Conservation (phyloP, 768 basidiomycete species). For the Favolaschia claudopus region DNA sequence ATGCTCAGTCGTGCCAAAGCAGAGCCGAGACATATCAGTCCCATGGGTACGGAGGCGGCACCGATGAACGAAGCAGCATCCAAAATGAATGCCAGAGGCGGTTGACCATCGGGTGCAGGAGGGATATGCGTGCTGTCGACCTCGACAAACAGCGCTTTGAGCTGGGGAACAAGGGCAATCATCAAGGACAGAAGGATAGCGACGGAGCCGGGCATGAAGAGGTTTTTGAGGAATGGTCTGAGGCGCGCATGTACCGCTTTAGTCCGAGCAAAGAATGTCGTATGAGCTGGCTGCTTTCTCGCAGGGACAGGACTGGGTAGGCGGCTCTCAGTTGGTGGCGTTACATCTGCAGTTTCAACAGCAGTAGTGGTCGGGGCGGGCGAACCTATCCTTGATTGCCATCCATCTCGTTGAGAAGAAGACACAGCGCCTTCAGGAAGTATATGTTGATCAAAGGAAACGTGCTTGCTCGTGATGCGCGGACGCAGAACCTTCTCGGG, state of each 20-base stretch:
- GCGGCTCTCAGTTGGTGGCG: background rate
- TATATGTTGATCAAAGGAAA: slow-evolving; percentile 8
- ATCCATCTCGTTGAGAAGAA: background rate
- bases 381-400: slow-evolving; percentile 11
- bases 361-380: slow-evolving; percentile 11
- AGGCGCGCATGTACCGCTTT: background rate
- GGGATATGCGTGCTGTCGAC: slow-evolving; percentile 53
- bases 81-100: slow-evolving; percentile 68
- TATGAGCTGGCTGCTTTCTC: background rate
- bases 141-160: slow-evolving; percentile 61
- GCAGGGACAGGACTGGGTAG: background rate
- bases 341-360: background rate
- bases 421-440: too few species aligned
- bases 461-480: background rate
- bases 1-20: slow-evolving; percentile 59
- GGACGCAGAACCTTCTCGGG: slow-evolving; percentile 13
- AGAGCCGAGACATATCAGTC: slow-evolving; percentile 67
- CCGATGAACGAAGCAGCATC: slow-evolving; percentile 68
- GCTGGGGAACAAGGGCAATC: slow-evolving; percentile 13
- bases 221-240: slow-evolving; percentile 30
- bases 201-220: slow-evolving; percentile 47
- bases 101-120: slow-evolving; percentile 68
- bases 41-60: slow-evolving; percentile 67
- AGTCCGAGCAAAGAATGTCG: background rate
- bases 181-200: slow-evolving; percentile 44